Conservation (phyloP, 148 eudicot genomes). For the Limonium bicolor region DNA sequence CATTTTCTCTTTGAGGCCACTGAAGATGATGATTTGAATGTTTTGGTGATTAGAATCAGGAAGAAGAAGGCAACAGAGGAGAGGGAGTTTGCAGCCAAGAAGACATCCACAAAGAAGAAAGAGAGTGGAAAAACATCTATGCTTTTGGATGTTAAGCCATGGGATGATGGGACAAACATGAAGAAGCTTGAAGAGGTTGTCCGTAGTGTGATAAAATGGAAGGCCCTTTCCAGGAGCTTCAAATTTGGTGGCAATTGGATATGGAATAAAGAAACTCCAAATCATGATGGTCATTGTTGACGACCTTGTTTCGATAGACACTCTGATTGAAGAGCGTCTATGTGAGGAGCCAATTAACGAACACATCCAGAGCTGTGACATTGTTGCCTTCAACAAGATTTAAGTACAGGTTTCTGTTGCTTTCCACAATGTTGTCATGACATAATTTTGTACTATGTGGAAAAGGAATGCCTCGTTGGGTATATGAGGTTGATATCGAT, state of each 20-base stretch:
- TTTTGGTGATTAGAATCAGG: slow-evolving; percentile 96
- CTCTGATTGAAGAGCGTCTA: slow-evolving; percentile 62
- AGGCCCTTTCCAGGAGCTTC: slow-evolving; percentile 91
- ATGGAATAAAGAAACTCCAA: slow-evolving; percentile 73
- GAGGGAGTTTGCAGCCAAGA: slow-evolving; percentile 68
- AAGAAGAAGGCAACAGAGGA: slow-evolving; percentile 84
- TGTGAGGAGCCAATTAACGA: slow-evolving; percentile 65
- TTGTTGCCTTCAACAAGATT: slow-evolving; percentile 94
- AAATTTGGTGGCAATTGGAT: slow-evolving; percentile 72
- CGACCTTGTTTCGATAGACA: slow-evolving; percentile 78
- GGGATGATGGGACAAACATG: slow-evolving; percentile 99
- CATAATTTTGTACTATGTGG: no score
- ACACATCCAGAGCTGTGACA: slow-evolving; percentile 80
- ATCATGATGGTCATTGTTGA: slow-evolving; percentile 83
- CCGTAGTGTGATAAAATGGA: slow-evolving; percentile 61
- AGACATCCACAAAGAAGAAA: slow-evolving; percentile 66
- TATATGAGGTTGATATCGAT: no score
- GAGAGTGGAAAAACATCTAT: slow-evolving; percentile 94
- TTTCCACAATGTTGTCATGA: no score
- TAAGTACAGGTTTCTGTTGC: no score
- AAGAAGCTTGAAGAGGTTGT: slow-evolving; percentile 78
- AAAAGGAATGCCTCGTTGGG: no score
- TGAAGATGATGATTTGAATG: slow-evolving; percentile 85
- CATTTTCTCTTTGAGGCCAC: slow-evolving; percentile 51
- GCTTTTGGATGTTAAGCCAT: slow-evolving; percentile 83